These are phyloP conservation scores for Crithidia mellificae DNA, from an alignment of 208 protist species.

Conservation along the genomic window DNA sequence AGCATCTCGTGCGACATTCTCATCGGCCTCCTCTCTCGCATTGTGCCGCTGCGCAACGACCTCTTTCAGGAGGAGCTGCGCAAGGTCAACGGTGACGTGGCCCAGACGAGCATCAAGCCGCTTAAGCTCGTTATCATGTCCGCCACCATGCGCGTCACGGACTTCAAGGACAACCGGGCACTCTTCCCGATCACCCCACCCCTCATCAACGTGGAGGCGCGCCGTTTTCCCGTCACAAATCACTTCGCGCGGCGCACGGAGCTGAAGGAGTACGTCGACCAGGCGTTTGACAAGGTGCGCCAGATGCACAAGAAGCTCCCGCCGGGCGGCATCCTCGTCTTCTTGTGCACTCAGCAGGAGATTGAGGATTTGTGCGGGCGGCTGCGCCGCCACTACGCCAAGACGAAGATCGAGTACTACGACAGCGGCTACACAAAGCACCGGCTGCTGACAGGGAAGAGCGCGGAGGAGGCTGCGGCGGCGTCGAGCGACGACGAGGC, in stretches of 20 bases:
- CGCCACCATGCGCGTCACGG: slow-evolving; percentile 91
- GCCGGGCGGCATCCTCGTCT: slow-evolving; percentile 97
- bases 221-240: slow-evolving; percentile 97
- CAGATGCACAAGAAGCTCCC: slow-evolving; percentile 98
- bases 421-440: slow-evolving; percentile 81
- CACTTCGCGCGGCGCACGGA: slow-evolving; percentile 96
- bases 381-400: slow-evolving; percentile 81
- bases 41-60: slow-evolving; percentile 95
- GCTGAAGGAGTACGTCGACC: slow-evolving; percentile 93
- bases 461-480: slow-evolving; percentile 44
- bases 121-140: slow-evolving; percentile 93
- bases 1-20: slow-evolving; percentile 96
- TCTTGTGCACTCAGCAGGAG: slow-evolving; percentile 97
- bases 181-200: slow-evolving; percentile 96
- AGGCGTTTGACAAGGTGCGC: slow-evolving; percentile 93
- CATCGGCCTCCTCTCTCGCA: slow-evolving; percentile 98
- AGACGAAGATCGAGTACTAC: slow-evolving; percentile 87
- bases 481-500: slow-evolving; percentile 28
- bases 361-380: slow-evolving; percentile 91
- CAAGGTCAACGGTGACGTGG: slow-evolving; percentile 46
- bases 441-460: slow-evolving; percentile 35
- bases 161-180: slow-evolving; percentile 93
- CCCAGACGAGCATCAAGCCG: slow-evolving; percentile 68
- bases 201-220: slow-evolving; percentile 94
- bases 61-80: slow-evolving; percentile 75